Conservation (phyloP, 164 flowering plant genomes). For the Tetrastigma voinierianum region DNA sequence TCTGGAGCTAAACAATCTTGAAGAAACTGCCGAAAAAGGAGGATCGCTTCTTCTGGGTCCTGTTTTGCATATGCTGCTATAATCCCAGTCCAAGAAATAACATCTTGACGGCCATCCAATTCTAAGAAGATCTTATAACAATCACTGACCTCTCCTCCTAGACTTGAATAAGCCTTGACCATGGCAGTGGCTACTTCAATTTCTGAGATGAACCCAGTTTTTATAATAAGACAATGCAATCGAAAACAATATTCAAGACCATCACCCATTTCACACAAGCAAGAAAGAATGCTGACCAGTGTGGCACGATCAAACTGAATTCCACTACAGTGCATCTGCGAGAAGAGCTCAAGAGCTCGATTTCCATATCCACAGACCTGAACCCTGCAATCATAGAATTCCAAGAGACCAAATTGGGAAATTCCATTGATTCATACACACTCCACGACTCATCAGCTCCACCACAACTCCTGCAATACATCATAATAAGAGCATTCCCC, state of each 20-base stretch:
- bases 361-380: slow-evolving; percentile 23
- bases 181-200: slow-evolving; percentile 58
- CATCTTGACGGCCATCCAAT: slow-evolving; percentile 35
- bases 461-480: slow-evolving; percentile 52
- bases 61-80: slow-evolving; percentile 54
- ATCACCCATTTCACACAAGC: slow-evolving; percentile 25
- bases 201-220: slow-evolving; percentile 39
- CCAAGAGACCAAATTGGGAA: slow-evolving; percentile 54
- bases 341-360: slow-evolving; percentile 39
- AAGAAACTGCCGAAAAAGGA: slow-evolving; percentile 42
- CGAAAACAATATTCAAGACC: slow-evolving; percentile 33
- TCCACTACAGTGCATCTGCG: slow-evolving; percentile 44
- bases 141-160: slow-evolving; percentile 39
- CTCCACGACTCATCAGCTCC: slow-evolving; percentile 40
- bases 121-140: slow-evolving; percentile 58
- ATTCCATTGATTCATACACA: slow-evolving; percentile 46
- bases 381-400: slow-evolving; percentile 76
- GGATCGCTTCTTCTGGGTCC: slow-evolving; percentile 52
- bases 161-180: slow-evolving; percentile 59
- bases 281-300: slow-evolving; percentile 42
- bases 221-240: slow-evolving; percentile 50
- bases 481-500: slow-evolving; percentile 69
- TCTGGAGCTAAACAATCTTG: slow-evolving; percentile 50
- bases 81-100: slow-evolving; percentile 74
- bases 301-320: slow-evolving; percentile 66